phyloP scores from a whole-genome alignment of 495 filamentous ascomycete genomes.

The Penicillium argentinense region DNA sequence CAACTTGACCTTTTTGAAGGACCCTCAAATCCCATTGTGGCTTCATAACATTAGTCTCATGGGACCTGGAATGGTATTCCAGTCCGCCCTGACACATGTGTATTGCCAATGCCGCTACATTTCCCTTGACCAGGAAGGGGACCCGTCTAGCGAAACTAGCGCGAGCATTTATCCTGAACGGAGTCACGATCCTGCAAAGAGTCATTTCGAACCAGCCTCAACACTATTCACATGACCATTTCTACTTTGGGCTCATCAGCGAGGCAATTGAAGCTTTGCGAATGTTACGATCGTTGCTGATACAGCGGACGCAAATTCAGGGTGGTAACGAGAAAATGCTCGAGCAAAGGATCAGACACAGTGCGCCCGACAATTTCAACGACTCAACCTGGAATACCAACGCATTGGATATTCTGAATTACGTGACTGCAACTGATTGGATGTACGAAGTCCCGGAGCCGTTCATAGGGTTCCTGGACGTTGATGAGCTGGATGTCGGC shows the following conservation, averaged over 20 bases:
- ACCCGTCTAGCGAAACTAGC: slow-evolving; percentile 5
- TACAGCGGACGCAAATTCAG: not conserved
- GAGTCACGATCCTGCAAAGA: not conserved
- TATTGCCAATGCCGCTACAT: slow-evolving; percentile 5
- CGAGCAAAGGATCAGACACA: not conserved
- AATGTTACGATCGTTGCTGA: not conserved
- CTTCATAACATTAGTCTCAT: slow-evolving; percentile 6
- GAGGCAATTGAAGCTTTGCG: not conserved
- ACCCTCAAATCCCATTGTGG: not conserved
- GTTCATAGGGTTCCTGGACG: slow-evolving; percentile 6
- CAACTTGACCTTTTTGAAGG: not conserved
- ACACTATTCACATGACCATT: not conserved
- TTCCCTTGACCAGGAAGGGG: not conserved
- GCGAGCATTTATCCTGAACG: not conserved
- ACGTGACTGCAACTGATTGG: slow-evolving; percentile 8
- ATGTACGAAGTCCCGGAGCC: slow-evolving; percentile 1
- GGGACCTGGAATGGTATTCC: slow-evolving; percentile 2
- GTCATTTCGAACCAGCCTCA: not conserved
- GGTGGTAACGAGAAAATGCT: not conserved
- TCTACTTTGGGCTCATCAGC: not conserved
- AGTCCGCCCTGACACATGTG: slow-evolving; percentile 7
- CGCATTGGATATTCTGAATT: slow-evolving; percentile 3
- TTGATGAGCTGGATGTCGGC: not conserved
- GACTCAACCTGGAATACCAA: not conserved
- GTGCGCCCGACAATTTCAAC: not conserved